A percentile compares a stretch with the other conserved stretches of the same genome.
phyloP scores from a whole-genome alignment of 2,329 filamentous ascomycete species.

The Scedosporium minutisporum region DNA sequence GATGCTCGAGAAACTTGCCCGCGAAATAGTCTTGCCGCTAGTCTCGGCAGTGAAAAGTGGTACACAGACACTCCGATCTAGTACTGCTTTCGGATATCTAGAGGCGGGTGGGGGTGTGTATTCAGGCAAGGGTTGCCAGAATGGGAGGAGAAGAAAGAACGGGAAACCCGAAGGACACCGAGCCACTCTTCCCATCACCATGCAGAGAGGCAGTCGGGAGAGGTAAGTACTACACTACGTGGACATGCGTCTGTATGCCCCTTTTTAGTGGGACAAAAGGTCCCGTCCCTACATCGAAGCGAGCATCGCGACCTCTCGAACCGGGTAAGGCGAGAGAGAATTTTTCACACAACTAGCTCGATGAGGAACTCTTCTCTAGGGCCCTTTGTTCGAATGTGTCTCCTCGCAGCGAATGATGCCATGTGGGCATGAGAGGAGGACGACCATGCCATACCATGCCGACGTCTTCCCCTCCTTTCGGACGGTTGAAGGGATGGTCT shows the following conservation, averaged over 20 bases:
- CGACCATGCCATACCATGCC: too few relatives aligned
- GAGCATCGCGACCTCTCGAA: neutral
- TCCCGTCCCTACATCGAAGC: neutral
- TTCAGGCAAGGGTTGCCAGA: neutral
- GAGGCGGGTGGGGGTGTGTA: neutral
- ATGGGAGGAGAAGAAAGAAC: neutral
- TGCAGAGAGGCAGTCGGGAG: neutral
- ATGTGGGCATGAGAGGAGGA: too few relatives aligned
- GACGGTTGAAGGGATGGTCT: too few relatives aligned
- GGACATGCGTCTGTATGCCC: neutral
- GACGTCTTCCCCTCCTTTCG: too few relatives aligned
- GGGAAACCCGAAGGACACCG: neutral
- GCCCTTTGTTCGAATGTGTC: too few relatives aligned
- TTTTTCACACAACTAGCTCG: neutral
- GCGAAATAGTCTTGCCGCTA: neutral
- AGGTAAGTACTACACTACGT: neutral
- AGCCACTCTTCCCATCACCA: neutral
- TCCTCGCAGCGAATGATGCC: too few relatives aligned
- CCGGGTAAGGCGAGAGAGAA: neutral
- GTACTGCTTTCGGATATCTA: neutral
- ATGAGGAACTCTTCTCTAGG: neutral
- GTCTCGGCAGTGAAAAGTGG: neutral
- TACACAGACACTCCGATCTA: neutral
- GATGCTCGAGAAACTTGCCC: neutral
- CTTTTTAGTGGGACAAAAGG: slow-evolving; percentile 1